Conservation (phyloP, 768 basidiomycete genomes). For the Termitomyces heimii region DNA sequence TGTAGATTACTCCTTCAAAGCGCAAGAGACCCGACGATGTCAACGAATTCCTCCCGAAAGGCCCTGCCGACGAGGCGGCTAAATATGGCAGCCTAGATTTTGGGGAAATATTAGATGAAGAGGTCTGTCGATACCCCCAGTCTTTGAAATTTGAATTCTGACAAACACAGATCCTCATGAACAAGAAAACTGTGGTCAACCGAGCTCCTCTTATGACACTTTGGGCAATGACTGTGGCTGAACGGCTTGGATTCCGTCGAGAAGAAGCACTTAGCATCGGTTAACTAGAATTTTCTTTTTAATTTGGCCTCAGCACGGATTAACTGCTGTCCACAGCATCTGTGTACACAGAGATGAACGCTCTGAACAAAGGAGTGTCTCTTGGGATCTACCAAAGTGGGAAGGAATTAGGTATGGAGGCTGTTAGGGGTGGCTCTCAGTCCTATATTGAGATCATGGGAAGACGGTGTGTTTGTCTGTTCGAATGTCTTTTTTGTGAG, state of each 20-base stretch:
- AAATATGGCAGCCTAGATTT: constrained; percentile 59
- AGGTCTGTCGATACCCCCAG: constrained; percentile 32
- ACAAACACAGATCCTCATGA: constrained; percentile 44
- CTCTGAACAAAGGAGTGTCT: constrained; percentile 76
- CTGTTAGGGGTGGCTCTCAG: constrained; percentile 53
- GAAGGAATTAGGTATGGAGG: constrained; percentile 50
- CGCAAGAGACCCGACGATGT: constrained; percentile 40
- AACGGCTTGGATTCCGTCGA: constrained; percentile 77
- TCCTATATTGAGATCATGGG: constrained; percentile 88
- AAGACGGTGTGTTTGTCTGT: constrained; percentile 38
- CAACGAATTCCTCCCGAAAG: constrained; percentile 56
- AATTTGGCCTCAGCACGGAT: neutral
- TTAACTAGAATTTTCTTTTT: constrained; percentile 16
- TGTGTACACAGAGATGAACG: constrained; percentile 92
- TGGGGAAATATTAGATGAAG: constrained; percentile 65
- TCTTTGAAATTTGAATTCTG: neutral
- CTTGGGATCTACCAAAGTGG: constrained; percentile 68
- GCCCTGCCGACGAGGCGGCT: constrained; percentile 43
- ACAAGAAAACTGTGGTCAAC: constrained; percentile 68
- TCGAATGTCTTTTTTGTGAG: neutral
- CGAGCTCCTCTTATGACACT: constrained; percentile 94
- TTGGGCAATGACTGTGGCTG: constrained; percentile 86
- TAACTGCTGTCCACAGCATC: constrained; percentile 47
- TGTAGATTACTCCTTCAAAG: constrained; percentile 39
- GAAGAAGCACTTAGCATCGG: constrained; percentile 93